Base-by-base conservation (phyloP, 2,329 filamentous ascomycete species). In the Penicillium sp. region DNA sequence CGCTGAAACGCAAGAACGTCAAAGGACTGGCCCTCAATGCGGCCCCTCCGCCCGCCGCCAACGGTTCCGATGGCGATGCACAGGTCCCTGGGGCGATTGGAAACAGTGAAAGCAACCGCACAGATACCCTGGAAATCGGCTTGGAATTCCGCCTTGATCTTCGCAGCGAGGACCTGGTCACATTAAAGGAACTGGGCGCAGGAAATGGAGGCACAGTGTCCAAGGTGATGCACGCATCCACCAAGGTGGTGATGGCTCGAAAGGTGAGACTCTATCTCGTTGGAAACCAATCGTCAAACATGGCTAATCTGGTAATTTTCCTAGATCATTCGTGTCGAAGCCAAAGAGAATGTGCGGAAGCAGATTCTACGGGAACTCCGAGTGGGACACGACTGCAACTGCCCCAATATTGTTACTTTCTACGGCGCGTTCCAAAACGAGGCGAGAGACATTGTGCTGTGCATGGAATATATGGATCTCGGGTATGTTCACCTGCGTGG, bases 381-480 rank as follows among this genome's bases (percentile, higher is more conserved):
- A 72, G 97, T 99, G 63, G 97, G 97, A 87, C 92, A 97, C 72
- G 91, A 95, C 68, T 99, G 94, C 76, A 94, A 96, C 69, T 97
- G 90, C 21, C 90, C 94, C 57, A 92, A 95, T 74, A 97, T 99
- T 68, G 94, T 99, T 56, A 96, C 89, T 50, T 99, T 97, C 75
- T 97, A 97, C 69, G 94, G 94, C 56, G 94, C 94, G 36, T 99
- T 97, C 71, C 84, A 97, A 69, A 97, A 96, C 71, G 90, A 95
- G 69, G 92, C 92, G 58, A 93, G 95, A 70, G 94, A 99, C 77
- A 95, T 99, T 55, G 95, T 97, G 65, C 93, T 99, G 88, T 99
- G 94, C 75, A 99, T 99, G 94, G 94, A 99, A 74, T 97, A 99
- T 72, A 96, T 96, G 91, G 94, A 99, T 75, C 91, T 93, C 72